phyloP scores from a whole-genome alignment of 805 yeast species.

The Wickerhamomyces hampshirensis region DNA sequence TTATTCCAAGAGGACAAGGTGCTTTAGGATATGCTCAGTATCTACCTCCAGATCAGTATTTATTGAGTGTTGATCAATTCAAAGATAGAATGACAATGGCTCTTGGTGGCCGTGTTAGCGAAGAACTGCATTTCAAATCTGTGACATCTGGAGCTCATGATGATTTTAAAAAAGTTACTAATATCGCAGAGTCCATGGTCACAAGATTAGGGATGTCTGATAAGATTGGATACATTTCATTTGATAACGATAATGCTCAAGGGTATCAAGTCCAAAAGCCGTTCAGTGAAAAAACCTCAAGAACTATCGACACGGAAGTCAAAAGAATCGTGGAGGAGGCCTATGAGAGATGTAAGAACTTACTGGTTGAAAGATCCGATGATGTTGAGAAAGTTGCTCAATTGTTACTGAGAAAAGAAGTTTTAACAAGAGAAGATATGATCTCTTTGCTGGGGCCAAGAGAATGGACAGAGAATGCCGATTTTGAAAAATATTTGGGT shows the following conservation, averaged over 20 bases:
- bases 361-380: conserved; percentile 53
- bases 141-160: conserved; percentile 93
- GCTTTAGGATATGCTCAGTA: conserved; percentile 96
- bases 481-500: conserved; percentile 81
- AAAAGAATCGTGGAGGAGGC: conserved; percentile 63
- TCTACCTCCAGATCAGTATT: conserved; percentile 82
- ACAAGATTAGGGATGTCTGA: conserved; percentile 85
- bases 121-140: conserved; percentile 79
- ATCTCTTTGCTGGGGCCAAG: conserved; percentile 69
- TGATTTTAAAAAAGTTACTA: conserved; percentile 88
- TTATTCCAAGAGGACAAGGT: conserved; percentile 91
- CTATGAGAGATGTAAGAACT: conserved; percentile 50
- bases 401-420: conserved; percentile 66
- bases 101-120: conserved; percentile 87
- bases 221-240: conserved; percentile 63
- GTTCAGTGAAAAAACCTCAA: conserved; percentile 69
- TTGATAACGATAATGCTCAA: conserved; percentile 45
- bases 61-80: conserved; percentile 71
- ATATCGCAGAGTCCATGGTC: conserved; percentile 88
- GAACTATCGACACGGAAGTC: conserved; percentile 63
- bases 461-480: conserved; percentile 79
- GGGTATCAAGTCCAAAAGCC: conserved; percentile 55
- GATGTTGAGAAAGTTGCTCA: conserved; percentile 71
- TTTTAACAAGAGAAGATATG: conserved; percentile 80
- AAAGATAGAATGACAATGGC: conserved; percentile 90